phyloP scores from a whole-genome alignment of 1,284 basidiomycete genomes.

The Tremellales sp. region DNA sequence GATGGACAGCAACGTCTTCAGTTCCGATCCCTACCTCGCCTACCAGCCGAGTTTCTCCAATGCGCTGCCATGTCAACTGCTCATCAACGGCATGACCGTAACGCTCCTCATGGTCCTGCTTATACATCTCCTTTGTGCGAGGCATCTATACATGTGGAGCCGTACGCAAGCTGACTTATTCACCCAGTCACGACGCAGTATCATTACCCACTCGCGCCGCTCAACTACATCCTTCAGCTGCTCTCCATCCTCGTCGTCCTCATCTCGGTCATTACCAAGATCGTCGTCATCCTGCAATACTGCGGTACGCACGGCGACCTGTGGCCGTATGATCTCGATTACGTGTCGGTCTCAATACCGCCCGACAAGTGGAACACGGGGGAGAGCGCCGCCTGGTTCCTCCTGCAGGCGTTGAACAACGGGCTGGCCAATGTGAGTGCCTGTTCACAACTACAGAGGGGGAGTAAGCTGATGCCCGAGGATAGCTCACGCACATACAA shows the following conservation, averaged over 20 bases:
- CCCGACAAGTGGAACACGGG: constrained; percentile 63
- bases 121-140: constrained; percentile 72
- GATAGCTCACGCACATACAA: constrained; percentile 92
- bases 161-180: neutral
- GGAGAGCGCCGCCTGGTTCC: constrained; percentile 74
- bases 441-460: neutral
- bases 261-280: constrained; percentile 68
- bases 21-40: constrained; percentile 70
- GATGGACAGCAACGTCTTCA: no score
- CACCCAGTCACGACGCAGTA: constrained; percentile 77
- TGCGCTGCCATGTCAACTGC: constrained; percentile 85
- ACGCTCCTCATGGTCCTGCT: constrained; percentile 84
- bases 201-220: constrained; percentile 86
- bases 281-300: constrained; percentile 66
- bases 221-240: constrained; percentile 87
- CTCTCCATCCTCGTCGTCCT: constrained; percentile 75
- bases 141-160: neutral
- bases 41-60: constrained; percentile 74
- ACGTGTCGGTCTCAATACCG: constrained; percentile 78
- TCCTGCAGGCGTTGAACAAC: constrained; percentile 81
- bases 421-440: constrained; percentile 72
- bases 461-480: neutral
- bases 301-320: constrained; percentile 61
- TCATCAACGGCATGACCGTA: constrained; percentile 79
- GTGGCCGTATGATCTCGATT: constrained; percentile 95